Evolutionary conservation across 768 basidiomycete species (phyloP), one percentile per base, ranked within the genome.

Genomic region (Trametopsis cervina): DNA sequence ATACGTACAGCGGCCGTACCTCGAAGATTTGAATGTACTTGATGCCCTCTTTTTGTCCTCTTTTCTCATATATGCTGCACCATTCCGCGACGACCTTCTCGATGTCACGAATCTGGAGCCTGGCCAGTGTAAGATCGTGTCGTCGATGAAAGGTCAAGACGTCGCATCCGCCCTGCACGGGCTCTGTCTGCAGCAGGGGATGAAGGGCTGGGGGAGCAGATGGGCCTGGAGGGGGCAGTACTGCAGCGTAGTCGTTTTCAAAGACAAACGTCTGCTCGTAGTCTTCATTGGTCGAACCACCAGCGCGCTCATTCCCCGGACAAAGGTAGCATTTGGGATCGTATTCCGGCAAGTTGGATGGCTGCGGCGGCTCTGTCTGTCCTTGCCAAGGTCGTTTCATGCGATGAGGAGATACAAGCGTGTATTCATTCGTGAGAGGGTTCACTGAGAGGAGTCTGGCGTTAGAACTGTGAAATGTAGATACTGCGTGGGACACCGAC

Each of bases 341-440:
- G 56, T 89, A 77, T 38, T 72, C 53, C 0, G 83, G 84, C 4
- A 86, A 71, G 27, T 68, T 60, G 5, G 67, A 58, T 1, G 71
- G 40, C 49, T 81, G 74, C 0, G 83, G 73, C 1, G 80, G 63
- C 53, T 95, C 92, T 1, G 80, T 79, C 61, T 94, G 89, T 24
- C 92, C 92, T 35, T 83, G 74, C 93, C 93, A 96, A 12, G 93
- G 93, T 17, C 93, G 80, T 58, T 88, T 90, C 6, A 75, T 89
- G 44, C 93, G 85, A 64, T 95, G 92, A 0, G 92, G 89, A 33
- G 90, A 92, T 27, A 92, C 85, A 26, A 94, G 80, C 46, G 92
- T 69, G 60, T 88, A 73, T 56, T 84, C 83, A 50, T 78, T 75
- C 0, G 78, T 81, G 49, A 94, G 75, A 3, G 91, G 89, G 58